Base-by-base conservation (phyloP, 768 basidiomycete genomes). In the Boletus subparvulus region DNA sequence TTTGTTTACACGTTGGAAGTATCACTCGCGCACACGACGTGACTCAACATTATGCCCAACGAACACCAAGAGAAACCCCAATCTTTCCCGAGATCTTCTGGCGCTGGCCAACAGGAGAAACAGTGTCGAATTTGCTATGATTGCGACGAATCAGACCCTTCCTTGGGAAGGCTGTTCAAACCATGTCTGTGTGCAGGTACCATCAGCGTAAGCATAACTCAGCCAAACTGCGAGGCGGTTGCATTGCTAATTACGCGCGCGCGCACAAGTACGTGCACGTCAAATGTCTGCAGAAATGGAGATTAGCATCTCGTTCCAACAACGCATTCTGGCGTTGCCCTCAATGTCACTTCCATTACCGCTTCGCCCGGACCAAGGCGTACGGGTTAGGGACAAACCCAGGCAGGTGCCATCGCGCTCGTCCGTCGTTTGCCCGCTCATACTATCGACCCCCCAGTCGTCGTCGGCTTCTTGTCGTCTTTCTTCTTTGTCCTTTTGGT, bases 111-210 rank as follows among this genome's bases (percentile, higher is more conserved):
- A 28, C 63, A 80, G 49, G 83, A 84, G 65, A 87, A 81, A 64
- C 88, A 89, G 67, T 94, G 93, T 66, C 80, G 93, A 51, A 95
- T 95, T 45, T 95, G 93, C 68, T 77, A 92, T 28, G 87, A 88
- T 39, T 86, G 88, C 5, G 70, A 74, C 12, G 80, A 82, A 44
- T 80, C 82, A 24, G 86, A 88, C 60, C 78, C 81, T 26, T 60
- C 70, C 33, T 74, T 88, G 40, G 93, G 93, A 3, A 82, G 85
- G 52, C 81, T 94, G 61, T 92, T 95, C 61, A 83, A 86, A 32
- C 93, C 93, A 6, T 77, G 77, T 67, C 74, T 81, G 10, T 85
- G 83, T 59, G 85, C 82, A 58, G 92, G 92, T 42, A 86, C 87
- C 21, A 90, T 93, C 57, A 87, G 85, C 57, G 82, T 85, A 62